phyloP scores from a whole-genome alignment of 805 yeast genomes.

The Metschnikowia chrysomelidarum region DNA sequence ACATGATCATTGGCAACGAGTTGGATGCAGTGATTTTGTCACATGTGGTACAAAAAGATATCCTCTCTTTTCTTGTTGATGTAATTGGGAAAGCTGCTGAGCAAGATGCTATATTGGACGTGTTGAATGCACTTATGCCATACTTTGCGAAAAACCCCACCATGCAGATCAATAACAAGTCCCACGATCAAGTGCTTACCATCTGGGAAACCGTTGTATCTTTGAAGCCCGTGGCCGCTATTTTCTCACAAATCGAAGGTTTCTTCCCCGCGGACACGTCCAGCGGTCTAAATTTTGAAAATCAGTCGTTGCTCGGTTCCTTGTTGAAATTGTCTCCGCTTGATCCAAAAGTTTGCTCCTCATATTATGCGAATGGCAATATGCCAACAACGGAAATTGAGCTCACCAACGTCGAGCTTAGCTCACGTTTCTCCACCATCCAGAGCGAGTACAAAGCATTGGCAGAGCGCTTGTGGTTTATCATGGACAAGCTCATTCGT shows the following conservation, averaged over 20 bases:
- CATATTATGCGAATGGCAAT: slow-evolving; percentile 39
- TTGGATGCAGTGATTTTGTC: slow-evolving; percentile 26
- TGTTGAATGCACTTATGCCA: slow-evolving; percentile 54
- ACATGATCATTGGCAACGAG: slow-evolving; percentile 49
- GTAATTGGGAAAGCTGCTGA: slow-evolving; percentile 58
- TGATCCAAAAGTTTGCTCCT: slow-evolving; percentile 46
- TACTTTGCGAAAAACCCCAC: slow-evolving; percentile 35
- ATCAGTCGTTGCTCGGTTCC: slow-evolving; percentile 71
- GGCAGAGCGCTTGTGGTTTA: slow-evolving; percentile 61
- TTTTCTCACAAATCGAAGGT: slow-evolving; percentile 54
- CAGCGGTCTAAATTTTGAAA: slow-evolving; percentile 55
- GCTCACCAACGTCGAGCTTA: slow-evolving; percentile 51
- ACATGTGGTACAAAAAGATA: slow-evolving; percentile 22
- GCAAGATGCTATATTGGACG: slow-evolving; percentile 63
- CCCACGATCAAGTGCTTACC: slow-evolving; percentile 52
- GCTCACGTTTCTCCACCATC: slow-evolving; percentile 38
- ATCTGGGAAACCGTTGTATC: slow-evolving; percentile 56
- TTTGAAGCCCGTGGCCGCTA: slow-evolving; percentile 59
- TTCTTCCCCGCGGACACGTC: slow-evolving; percentile 45
- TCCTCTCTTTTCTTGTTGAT: slow-evolving; percentile 46
- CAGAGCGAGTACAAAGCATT: slow-evolving; percentile 62
- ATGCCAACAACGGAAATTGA: slow-evolving; percentile 23
- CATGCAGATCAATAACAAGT: slow-evolving; percentile 48
- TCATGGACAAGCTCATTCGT: slow-evolving; percentile 72
- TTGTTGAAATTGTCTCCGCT: slow-evolving; percentile 74